phyloP scores from a whole-genome alignment of 345 rosid genomes.

The Aquilaria yunnanensis region DNA sequence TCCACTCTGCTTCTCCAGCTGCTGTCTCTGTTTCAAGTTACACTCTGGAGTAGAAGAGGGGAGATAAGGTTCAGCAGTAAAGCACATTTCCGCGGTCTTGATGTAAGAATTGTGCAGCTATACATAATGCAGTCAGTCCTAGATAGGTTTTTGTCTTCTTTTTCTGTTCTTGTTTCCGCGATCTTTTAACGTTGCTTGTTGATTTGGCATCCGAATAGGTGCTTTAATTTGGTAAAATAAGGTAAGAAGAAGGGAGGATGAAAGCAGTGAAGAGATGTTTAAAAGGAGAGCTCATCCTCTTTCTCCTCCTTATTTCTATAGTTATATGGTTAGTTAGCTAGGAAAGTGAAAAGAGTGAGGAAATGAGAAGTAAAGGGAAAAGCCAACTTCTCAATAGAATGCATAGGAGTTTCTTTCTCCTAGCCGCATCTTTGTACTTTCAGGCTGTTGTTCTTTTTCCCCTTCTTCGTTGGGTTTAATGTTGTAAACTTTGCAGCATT shows the following conservation, averaged over 20 bases:
- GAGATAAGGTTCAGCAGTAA: slow-evolving; percentile 6
- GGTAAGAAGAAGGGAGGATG: slow-evolving; percentile 34
- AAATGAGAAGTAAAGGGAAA: slow-evolving; percentile 23
- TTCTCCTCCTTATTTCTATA: slow-evolving; percentile 46
- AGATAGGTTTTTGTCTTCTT: slow-evolving; percentile 27
- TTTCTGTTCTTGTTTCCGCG: slow-evolving; percentile 17
- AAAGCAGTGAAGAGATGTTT: slow-evolving; percentile 74
- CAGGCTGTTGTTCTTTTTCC: slow-evolving; percentile 14
- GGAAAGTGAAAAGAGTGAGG: slow-evolving; percentile 19
- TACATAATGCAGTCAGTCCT: slow-evolving; percentile 29
- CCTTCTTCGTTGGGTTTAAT: slow-evolving; percentile 12
- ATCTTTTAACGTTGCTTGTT: slow-evolving; percentile 23
- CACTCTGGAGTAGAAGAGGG: slow-evolving; percentile 46
- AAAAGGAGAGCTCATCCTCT: slow-evolving; percentile 94
- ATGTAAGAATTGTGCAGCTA: slow-evolving; percentile 52
- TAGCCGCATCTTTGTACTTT: slow-evolving; percentile 22
- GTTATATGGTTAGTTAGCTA: slow-evolving; percentile 26
- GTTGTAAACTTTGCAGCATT: slow-evolving; percentile 44
- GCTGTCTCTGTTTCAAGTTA: slow-evolving; percentile 68
- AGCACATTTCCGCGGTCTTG: slow-evolving; percentile 24
- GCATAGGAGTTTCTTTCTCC: slow-evolving; percentile 25
- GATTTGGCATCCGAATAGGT: slow-evolving; percentile 25
- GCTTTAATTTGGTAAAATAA: slow-evolving; percentile 32
- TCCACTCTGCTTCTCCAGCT: slow-evolving; percentile 70
- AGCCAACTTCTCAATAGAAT: slow-evolving; percentile 28